Evolutionary conservation across 345 rosid species (phyloP).

Genomic region (Barbarea vulgaris): DNA sequence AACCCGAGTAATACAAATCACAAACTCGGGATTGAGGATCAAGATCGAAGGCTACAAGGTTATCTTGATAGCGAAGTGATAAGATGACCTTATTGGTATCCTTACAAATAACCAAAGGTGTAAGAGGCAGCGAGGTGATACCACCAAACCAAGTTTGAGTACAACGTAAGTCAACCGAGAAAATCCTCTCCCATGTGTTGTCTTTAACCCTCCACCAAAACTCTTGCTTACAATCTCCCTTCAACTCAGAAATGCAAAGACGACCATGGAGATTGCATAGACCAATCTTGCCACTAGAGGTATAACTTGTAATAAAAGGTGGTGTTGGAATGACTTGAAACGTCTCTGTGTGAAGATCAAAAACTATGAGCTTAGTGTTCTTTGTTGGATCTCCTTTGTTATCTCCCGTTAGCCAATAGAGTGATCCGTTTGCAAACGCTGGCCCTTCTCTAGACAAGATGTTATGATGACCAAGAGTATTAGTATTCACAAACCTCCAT

Average conservation of each 20-base stretch:
- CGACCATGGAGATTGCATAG: constrained; percentile 15
- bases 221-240: neutral
- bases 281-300: neutral
- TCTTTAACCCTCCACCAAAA: constrained; percentile 12
- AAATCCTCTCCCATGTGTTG: constrained; percentile 5
- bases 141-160: constrained; percentile 1
- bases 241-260: constrained; percentile 18
- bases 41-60: constrained; percentile 17
- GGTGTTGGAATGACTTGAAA: neutral
- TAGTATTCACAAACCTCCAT: constrained; percentile 21
- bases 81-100: constrained; percentile 7
- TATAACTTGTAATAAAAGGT: neutral
- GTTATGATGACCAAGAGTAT: constrained; percentile 6
- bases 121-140: neutral
- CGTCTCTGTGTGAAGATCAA: constrained; percentile 7
- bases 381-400: neutral
- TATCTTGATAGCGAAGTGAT: neutral
- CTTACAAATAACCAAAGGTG: neutral
- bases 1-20: constrained; percentile 10
- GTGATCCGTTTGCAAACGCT: constrained; percentile 22
- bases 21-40: neutral
- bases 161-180: neutral
- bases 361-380: constrained; percentile 22
- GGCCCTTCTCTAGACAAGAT: neutral
- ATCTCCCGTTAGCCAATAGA: constrained; percentile 24